Evolutionary conservation across 352 stramenopile species (phyloP).

Genomic region (Globisporangium iwayamae): DNA sequence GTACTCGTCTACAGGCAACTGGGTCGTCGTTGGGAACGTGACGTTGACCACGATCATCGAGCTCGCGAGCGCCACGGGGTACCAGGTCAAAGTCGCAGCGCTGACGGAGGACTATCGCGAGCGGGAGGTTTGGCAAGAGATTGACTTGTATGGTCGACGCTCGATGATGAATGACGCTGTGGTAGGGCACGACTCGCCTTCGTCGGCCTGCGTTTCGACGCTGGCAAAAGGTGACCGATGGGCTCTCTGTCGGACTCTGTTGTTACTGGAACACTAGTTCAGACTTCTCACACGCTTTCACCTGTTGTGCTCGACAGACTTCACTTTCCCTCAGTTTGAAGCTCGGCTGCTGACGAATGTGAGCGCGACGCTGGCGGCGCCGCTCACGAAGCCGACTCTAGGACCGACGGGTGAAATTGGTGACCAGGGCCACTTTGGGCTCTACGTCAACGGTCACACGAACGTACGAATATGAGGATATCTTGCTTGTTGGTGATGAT

Average conservation of each 20-base stretch:
- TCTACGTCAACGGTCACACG: conserved; percentile 86
- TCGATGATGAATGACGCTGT: conserved; percentile 43
- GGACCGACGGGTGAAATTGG: conserved; percentile 82
- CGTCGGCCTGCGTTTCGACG: conserved; percentile 50
- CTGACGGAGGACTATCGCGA: conserved; percentile 71
- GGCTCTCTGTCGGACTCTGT: not conserved
- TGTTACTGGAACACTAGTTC: not conserved
- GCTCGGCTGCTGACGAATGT: conserved; percentile 74
- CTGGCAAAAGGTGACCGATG: conserved; percentile 33
- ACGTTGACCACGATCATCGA: conserved; percentile 88
- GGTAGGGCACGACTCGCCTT: conserved; percentile 38
- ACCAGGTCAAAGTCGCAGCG: conserved; percentile 77
- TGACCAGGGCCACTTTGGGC: conserved; percentile 88
- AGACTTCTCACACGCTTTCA: not conserved
- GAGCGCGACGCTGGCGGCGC: conserved; percentile 28
- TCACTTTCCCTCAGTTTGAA: conserved; percentile 75
- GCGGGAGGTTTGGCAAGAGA: conserved; percentile 37
- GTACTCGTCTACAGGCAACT: conserved; percentile 24
- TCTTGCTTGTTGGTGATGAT: not conserved
- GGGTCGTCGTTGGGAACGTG: conserved; percentile 81
- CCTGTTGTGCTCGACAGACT: conserved; percentile 37
- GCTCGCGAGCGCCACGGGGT: conserved; percentile 50
- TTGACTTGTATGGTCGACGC: conserved; percentile 88
- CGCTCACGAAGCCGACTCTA: conserved; percentile 45
- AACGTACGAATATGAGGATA: conserved; percentile 34